phyloP scores from a whole-genome alignment of 352 stramenopile genomes.

The Globisporangium perplexum region DNA sequence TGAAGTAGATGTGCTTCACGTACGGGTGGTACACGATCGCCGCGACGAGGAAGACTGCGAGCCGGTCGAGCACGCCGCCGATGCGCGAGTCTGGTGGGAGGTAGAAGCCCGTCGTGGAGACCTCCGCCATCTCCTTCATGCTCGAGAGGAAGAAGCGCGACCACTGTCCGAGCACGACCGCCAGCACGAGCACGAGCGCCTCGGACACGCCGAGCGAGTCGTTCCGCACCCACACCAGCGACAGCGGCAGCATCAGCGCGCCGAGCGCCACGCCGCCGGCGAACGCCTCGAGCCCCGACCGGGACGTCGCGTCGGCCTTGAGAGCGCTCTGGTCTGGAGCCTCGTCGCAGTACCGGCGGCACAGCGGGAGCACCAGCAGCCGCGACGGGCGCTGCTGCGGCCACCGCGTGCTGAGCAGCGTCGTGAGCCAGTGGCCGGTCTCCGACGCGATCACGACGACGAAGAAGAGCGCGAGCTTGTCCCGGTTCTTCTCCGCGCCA shows the following conservation, averaged over 20 bases:
- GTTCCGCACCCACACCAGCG: conserved; percentile 17
- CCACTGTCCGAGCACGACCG: conserved; percentile 34
- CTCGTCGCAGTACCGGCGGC: conserved; percentile 20
- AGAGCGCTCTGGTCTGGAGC: conserved; percentile 6
- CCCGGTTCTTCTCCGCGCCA: conserved; percentile 22
- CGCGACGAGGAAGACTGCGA: conserved; percentile 36
- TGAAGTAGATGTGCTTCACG: conserved; percentile 25
- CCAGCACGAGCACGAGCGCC: conserved; percentile 33
- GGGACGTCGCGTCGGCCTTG: conserved; percentile 20
- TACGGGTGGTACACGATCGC: conserved; percentile 49
- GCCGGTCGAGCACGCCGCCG: conserved; percentile 37
- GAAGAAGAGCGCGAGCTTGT: conserved; percentile 42
- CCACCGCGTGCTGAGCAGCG: neutral
- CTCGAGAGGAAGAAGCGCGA: conserved; percentile 28
- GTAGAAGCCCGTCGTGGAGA: conserved; percentile 42
- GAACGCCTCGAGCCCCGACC: conserved; percentile 23
- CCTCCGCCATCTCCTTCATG: conserved; percentile 36
- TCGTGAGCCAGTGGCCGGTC: conserved; percentile 16
- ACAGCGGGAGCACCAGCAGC: conserved; percentile 11
- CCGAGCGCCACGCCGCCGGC: conserved; percentile 25
- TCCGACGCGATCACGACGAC: conserved; percentile 40
- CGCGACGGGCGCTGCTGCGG: conserved; percentile 1
- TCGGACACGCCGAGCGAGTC: conserved; percentile 23
- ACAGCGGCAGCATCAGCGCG: conserved; percentile 26
- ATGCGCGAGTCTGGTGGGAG: conserved; percentile 20